Base-by-base conservation (phyloP, 768 basidiomycete species). In the Serendipita sp. region DNA sequence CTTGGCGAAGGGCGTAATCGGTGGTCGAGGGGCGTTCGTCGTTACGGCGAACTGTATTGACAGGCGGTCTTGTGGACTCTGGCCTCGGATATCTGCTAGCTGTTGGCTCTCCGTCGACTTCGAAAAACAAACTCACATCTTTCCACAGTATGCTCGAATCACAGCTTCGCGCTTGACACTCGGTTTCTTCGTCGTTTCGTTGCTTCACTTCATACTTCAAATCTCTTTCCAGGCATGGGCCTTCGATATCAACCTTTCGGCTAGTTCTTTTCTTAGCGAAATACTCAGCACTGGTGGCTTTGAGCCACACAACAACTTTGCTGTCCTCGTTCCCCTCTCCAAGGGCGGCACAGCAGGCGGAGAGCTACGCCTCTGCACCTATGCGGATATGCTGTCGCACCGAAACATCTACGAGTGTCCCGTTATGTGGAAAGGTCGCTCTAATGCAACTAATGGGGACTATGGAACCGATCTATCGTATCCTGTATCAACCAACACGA, bases 121-220 rank as follows among this genome's bases (percentile, higher is more conserved):
- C 11, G 24, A 4, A 30, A 24, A n/a, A 9, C 11, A 5, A 1
- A 22, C 30, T 58, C 4, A 58, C 53, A n/a, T 34, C 5, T 34
- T 60, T 41, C 24, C 44, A 16, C 69, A 88, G 86, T 86, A 84
- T 82, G 76, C 81, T 62, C 80, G 85, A 62, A 74, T 88, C 67
- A 83, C 85, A 22, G 81, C 84, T 69, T 85, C 87, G 56, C 78
- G 77, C 38, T 74, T 86, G 61, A 84, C 87, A 20, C 73, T 78
- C 65, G 68, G 81, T 67, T 90, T 88, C 71, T 81, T 87, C 69
- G 61, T 76, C 48, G 85, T 88, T 70, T 83, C 87, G 24, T 62
- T 85, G 60, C 56, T 81, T 50, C 84, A 88, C 70, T 87, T 84
- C 66, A 66, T 78, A 62, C 70, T 87, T 64, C 88, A 89, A 71